phyloP scores from a whole-genome alignment of 73 alveolate species.

The Blepharisma japonicum region DNA sequence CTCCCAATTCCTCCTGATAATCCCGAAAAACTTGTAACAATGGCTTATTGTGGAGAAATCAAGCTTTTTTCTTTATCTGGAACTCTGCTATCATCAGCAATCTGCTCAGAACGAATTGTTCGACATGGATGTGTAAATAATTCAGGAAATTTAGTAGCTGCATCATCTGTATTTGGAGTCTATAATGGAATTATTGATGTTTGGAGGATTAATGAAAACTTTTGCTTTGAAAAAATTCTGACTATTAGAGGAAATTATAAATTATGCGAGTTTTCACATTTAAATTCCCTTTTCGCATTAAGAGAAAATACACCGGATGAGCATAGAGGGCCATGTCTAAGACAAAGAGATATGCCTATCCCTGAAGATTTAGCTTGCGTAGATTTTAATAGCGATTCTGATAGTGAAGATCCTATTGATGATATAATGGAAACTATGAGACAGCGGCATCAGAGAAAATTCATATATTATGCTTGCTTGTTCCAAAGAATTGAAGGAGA shows the following conservation, averaged over 20 bases:
- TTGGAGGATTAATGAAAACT: too few relatives aligned
- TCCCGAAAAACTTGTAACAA: too few relatives aligned
- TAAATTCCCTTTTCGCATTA: slow-evolving; percentile 29
- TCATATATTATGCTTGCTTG: slow-evolving; percentile 2
- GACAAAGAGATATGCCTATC: slow-evolving; percentile 28
- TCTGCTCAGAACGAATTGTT: too few relatives aligned
- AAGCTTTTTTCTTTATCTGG: too few relatives aligned
- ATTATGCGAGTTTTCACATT: slow-evolving; percentile 32
- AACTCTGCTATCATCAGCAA: too few relatives aligned
- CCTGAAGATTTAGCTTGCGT: neutral
- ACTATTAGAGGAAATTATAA: slow-evolving; percentile 29
- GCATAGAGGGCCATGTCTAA: slow-evolving; percentile 1
- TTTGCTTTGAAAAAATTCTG: neutral
- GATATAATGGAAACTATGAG: slow-evolving; percentile 9
- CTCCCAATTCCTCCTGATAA: too few relatives aligned
- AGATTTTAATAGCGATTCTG: neutral
- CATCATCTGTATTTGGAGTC: too few relatives aligned
- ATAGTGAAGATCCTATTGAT: neutral
- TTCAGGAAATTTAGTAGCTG: too few relatives aligned
- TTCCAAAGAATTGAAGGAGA: neutral
- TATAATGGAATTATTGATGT: too few relatives aligned
- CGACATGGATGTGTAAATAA: too few relatives aligned
- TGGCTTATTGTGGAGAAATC: too few relatives aligned
- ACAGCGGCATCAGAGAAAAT: neutral
- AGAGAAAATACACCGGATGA: slow-evolving; percentile 21